These are phyloP conservation scores for Boechera stricta DNA, from an alignment of 345 rosid genomes.

Conservation along the genomic window DNA sequence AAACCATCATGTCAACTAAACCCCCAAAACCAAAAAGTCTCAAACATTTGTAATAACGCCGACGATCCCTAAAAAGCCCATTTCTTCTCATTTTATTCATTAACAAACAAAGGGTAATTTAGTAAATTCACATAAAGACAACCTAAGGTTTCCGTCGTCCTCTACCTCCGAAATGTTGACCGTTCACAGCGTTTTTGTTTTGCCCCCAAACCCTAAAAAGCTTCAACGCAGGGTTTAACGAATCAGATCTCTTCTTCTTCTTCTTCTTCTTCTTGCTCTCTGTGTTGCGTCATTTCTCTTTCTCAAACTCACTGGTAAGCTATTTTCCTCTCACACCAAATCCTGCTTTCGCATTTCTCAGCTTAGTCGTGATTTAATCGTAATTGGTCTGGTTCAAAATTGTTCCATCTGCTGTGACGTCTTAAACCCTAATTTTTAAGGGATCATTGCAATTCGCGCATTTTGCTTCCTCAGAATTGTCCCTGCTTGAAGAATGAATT, in stretches of 20 bases:
- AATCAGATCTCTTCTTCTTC: neutral
- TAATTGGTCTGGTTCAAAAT: neutral
- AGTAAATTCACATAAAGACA: neutral
- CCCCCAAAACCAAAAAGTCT: too few species aligned
- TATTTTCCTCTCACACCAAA: neutral
- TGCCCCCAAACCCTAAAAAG: neutral
- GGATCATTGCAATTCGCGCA: neutral
- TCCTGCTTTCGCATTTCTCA: neutral
- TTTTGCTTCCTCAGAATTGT: neutral
- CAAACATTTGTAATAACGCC: neutral
- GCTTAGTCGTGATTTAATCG: neutral
- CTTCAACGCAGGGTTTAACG: constrained; percentile 8
- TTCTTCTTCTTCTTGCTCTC: neutral
- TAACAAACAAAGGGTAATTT: neutral
- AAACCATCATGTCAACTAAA: too few species aligned
- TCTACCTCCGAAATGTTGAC: constrained; percentile 1
- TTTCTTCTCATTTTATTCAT: neutral
- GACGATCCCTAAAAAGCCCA: neutral
- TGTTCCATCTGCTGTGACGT: neutral
- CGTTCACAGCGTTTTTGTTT: neutral
- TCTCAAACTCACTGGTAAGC: constrained; percentile 8
- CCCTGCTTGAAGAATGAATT: constrained; percentile 31
- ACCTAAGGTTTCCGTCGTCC: constrained; percentile 26
- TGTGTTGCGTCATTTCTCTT: neutral
- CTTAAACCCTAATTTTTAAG: constrained; percentile 7